phyloP scores from a whole-genome alignment of 2,329 filamentous ascomycete genomes.

The Canariomyces notabilis region DNA sequence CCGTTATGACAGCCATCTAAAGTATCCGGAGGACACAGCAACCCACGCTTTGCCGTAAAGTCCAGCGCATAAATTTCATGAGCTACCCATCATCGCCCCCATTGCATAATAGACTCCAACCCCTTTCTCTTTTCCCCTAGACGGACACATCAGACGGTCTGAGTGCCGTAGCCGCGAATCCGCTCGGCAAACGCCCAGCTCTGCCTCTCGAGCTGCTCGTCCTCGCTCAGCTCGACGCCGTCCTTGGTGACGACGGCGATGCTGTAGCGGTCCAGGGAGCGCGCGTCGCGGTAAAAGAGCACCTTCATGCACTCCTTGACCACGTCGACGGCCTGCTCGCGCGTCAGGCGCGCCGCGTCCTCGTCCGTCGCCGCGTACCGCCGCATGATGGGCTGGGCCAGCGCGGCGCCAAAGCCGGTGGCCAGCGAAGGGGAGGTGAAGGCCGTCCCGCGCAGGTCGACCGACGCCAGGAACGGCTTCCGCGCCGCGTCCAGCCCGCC shows the following conservation, averaged over 20 bases:
- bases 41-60: not conserved
- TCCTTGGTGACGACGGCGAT: slow-evolving; percentile 86
- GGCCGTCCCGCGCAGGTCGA: slow-evolving; percentile 88
- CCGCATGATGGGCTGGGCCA: slow-evolving; percentile 89
- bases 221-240: slow-evolving; percentile 77
- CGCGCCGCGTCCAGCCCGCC: slow-evolving; percentile 76
- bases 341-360: slow-evolving; percentile 62
- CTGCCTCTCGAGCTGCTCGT: slow-evolving; percentile 87
- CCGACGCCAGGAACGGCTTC: slow-evolving; percentile 84
- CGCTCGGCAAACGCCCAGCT: slow-evolving; percentile 97
- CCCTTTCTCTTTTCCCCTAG: not conserved
- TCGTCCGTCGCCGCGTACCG: slow-evolving; percentile 79
- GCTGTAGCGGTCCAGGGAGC: slow-evolving; percentile 86
- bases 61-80: not conserved
- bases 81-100: not conserved
- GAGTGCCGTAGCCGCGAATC: slow-evolving; percentile 92
- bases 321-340: slow-evolving; percentile 73
- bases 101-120: not conserved
- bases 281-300: slow-evolving; percentile 91
- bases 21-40: not conserved
- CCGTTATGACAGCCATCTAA: not conserved
- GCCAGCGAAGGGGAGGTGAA: slow-evolving; percentile 84
- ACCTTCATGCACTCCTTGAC: slow-evolving; percentile 98
- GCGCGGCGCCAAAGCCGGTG: slow-evolving; percentile 87
- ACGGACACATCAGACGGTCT: slow-evolving; percentile 48